Evolutionary conservation across 495 filamentous ascomycete species (phyloP).

Genomic region (Penicillium turbatum): DNA sequence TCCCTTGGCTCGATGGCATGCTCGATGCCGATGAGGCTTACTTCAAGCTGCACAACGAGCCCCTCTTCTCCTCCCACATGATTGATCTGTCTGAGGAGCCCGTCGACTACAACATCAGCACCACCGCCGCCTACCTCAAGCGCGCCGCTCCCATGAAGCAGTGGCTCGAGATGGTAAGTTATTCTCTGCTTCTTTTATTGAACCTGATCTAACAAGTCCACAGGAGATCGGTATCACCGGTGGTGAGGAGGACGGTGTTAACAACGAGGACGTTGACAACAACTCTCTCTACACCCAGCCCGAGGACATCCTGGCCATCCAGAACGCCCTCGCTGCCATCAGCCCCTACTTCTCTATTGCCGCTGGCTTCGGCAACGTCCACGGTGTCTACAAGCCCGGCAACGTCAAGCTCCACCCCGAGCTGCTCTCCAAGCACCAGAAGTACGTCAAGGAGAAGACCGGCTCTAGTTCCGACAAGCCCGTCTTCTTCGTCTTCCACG

Average conservation of each 20-base stretch:
- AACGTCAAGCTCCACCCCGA: slow-evolving; percentile 95
- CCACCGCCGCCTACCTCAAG: slow-evolving; percentile 86
- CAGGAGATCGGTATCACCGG: slow-evolving; percentile 90
- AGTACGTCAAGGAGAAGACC: slow-evolving; percentile 74
- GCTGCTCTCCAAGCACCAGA: slow-evolving; percentile 91
- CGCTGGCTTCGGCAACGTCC: slow-evolving; percentile 97
- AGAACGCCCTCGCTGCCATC: slow-evolving; percentile 73
- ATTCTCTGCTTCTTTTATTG: not conserved
- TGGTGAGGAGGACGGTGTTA: slow-evolving; percentile 87
- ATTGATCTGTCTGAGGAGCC: slow-evolving; percentile 91
- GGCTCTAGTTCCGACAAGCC: slow-evolving; percentile 71
- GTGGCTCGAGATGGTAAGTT: slow-evolving; percentile 93
- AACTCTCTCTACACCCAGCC: slow-evolving; percentile 95
- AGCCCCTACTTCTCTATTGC: slow-evolving; percentile 96
- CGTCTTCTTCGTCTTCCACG: slow-evolving; percentile 99
- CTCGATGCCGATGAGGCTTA: slow-evolving; percentile 84
- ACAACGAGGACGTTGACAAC: slow-evolving; percentile 81
- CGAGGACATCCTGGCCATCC: slow-evolving; percentile 87
- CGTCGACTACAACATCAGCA: slow-evolving; percentile 84
- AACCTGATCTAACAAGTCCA: slow-evolving; percentile 4
- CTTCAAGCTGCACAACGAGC: slow-evolving; percentile 88
- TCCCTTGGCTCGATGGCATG: slow-evolving; percentile 96
- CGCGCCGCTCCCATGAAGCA: slow-evolving; percentile 92
- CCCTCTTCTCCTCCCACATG: slow-evolving; percentile 96
- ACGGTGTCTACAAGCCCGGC: slow-evolving; percentile 98